Evolutionary conservation across 2,329 filamentous ascomycete genomes (phyloP).

Genomic region (Eurotiales sp.): DNA sequence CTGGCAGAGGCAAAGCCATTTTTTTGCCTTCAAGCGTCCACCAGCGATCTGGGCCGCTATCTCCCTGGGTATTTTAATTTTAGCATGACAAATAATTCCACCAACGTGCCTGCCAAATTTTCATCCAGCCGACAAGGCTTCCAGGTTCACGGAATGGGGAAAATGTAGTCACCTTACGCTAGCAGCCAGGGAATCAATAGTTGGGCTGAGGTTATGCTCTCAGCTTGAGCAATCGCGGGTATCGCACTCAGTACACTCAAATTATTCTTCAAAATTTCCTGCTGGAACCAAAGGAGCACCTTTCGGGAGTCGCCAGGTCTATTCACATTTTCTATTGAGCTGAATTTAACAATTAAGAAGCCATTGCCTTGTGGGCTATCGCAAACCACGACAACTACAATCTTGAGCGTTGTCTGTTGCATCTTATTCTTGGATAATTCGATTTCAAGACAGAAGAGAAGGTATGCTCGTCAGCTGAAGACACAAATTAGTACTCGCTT

Average conservation of each 20-base stretch:
- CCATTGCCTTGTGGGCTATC: constrained; percentile 60
- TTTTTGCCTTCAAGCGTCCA: constrained; percentile 17
- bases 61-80: neutral
- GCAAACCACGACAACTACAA: constrained; percentile 55
- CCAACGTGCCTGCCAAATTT: constrained; percentile 27
- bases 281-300: constrained; percentile 47
- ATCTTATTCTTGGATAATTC: constrained; percentile 14
- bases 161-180: constrained; percentile 48
- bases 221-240: constrained; percentile 41
- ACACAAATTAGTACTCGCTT: neutral
- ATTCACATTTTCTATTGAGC: constrained; percentile 43
- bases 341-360: constrained; percentile 50
- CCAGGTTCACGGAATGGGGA: constrained; percentile 44
- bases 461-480: constrained; percentile 46
- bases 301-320: constrained; percentile 43
- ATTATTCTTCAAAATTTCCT: constrained; percentile 49
- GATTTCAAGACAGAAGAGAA: constrained; percentile 43
- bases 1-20: constrained; percentile 19
- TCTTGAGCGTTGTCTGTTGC: constrained; percentile 26
- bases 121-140: constrained; percentile 35
- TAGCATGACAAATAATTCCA: neutral
- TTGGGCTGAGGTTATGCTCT: constrained; percentile 44
- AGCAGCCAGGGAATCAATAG: constrained; percentile 49
- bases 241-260: constrained; percentile 46
- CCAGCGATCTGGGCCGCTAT: constrained; percentile 9